A percentile compares a stretch with the other conserved stretches of the same genome.
Evolutionary conservation across 441 rosid genomes (phyloP).

Genomic region (Erodium chrysanthum): DNA sequence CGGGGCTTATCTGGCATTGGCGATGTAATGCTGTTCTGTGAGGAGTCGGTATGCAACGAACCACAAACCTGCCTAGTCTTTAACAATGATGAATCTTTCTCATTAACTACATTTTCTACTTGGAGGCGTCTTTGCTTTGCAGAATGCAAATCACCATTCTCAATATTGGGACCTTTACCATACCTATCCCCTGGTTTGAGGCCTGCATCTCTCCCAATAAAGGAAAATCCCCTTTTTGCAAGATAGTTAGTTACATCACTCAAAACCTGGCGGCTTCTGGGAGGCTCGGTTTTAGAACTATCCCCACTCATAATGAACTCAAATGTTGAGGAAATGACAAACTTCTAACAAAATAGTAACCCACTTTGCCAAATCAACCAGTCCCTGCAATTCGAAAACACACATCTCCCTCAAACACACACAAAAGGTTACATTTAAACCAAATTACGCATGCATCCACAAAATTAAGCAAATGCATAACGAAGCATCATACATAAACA

Average conservation of each 20-base stretch:
- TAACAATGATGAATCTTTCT: slow-evolving; percentile 19
- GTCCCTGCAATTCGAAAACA: background rate
- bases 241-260: slow-evolving; percentile 53
- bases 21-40: slow-evolving; percentile 16
- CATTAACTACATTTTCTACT: slow-evolving; percentile 47
- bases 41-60: slow-evolving; percentile 20
- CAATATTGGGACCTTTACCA: slow-evolving; percentile 18
- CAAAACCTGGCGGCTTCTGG: slow-evolving; percentile 29
- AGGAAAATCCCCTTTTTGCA: slow-evolving; percentile 38
- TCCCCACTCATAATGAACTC: slow-evolving; percentile 42
- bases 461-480: background rate
- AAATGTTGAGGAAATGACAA: background rate
- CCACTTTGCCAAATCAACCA: background rate
- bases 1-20: slow-evolving; percentile 16
- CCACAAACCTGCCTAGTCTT: slow-evolving; percentile 20
- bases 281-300: slow-evolving; percentile 24
- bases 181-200: slow-evolving; percentile 30
- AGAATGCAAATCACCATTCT: slow-evolving; percentile 25
- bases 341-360: background rate
- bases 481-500: background rate
- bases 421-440: background rate
- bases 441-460: background rate
- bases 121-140: slow-evolving; percentile 38
- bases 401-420: background rate
- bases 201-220: slow-evolving; percentile 30